Base-by-base conservation (phyloP, 2,329 filamentous ascomycete species). In the Diplocarpon mali region DNA sequence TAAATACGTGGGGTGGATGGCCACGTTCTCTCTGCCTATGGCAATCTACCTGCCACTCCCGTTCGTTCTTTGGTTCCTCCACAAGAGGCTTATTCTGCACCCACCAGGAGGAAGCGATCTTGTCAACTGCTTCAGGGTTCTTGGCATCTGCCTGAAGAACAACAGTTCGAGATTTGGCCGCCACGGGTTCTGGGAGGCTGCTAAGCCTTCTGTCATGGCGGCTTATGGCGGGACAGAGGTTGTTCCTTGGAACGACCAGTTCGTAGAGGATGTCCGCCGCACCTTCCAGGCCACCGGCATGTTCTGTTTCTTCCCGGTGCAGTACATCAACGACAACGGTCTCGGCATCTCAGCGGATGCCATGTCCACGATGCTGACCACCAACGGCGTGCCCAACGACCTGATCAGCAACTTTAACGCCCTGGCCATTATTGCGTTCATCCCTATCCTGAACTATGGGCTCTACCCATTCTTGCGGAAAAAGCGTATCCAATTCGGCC, bases 211-310 rank as follows among this genome's bases (percentile, higher is more conserved):
- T 10, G 68, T 70, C 35, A 68, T 85, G 8, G 67, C 73, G 4
- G 65, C 71, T 20, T 64, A 62, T 1, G 61, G 70, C 50, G 76
- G 76, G 44, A 80, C 81, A 0, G 40, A 47, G 0, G 85, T 80
- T 76, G 87, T 89, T 76, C 81, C 78, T 0, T 88, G 86, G 57
- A 83, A 90, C 50, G 85, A 90, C 52, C 76, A 75, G 38, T 90
- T 84, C 80, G 83, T 90, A 24, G 83, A 86, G 57, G 82, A 88
- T 59, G 78, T 87, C 41, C 72, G 72, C 43, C 80, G 83, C 62
- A 83, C 82, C 48, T 67, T 84, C 48, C 70, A 74, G 57, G 80
- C 80, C 45, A 83, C 79, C 65, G 70, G 75, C 52, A 82, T 86
- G 38, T 89, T 84, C 63, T 55, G 67, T 27, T 72, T 69, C 62